Conservation (phyloP, 1,284 basidiomycete species). For the Naganishia sp. region DNA sequence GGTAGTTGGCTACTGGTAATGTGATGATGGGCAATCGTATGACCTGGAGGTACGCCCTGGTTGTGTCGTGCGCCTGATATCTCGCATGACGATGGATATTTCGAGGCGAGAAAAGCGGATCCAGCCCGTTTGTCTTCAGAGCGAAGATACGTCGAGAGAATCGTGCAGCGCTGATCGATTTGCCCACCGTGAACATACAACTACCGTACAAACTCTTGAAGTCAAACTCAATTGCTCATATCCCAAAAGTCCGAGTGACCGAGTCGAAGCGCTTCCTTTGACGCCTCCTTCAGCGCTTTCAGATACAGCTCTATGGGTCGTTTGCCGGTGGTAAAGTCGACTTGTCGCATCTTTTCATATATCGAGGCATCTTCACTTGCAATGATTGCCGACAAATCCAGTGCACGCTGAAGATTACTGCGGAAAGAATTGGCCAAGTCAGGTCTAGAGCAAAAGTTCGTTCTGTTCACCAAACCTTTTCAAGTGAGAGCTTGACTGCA, state of each 20-base stretch:
- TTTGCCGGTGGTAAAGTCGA: conserved; percentile 56
- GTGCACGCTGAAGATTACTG: conserved; percentile 77
- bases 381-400: conserved; percentile 78
- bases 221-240: too few species aligned
- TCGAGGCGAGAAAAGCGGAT: too few species aligned
- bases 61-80: too few species aligned
- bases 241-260: conserved; percentile 63
- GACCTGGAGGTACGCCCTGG: too few species aligned
- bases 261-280: conserved; percentile 67
- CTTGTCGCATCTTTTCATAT: conserved; percentile 77
- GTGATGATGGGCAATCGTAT: too few species aligned
- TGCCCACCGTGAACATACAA: too few species aligned
- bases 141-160: too few species aligned
- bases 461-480: background rate
- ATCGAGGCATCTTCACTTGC: conserved; percentile 85
- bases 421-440: conserved; percentile 8
- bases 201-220: too few species aligned
- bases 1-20: too few species aligned
- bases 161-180: too few species aligned
- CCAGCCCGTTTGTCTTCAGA: too few species aligned
- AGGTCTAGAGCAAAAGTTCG: background rate
- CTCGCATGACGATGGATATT: too few species aligned
- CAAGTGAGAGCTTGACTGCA: background rate
- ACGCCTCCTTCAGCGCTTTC: conserved; percentile 66
- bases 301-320: conserved; percentile 69